These are phyloP conservation scores for Melampsora abietis-canadensis DNA, from an alignment of 1,284 basidiomycete genomes.

Conservation along the genomic window DNA sequence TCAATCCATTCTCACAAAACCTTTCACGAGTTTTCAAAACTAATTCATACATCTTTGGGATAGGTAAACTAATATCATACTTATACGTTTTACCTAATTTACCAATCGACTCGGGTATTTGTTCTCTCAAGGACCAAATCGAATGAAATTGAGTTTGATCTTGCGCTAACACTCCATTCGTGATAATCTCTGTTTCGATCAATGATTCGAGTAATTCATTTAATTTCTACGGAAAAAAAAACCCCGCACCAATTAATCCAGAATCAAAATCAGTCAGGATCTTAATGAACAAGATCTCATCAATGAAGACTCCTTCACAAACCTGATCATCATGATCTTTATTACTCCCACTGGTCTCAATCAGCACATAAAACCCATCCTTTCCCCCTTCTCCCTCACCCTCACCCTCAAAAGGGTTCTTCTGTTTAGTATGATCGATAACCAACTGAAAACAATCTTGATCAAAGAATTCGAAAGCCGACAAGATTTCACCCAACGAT, in stretches of 20 bases:
- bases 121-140: slow-evolving; percentile 91
- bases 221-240: slow-evolving; percentile 70
- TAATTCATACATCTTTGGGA: slow-evolving; percentile 81
- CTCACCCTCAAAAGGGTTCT: slow-evolving; percentile 59
- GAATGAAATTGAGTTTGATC: slow-evolving; percentile 83
- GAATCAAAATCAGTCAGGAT: slow-evolving; percentile 21
- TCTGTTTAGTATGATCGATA: slow-evolving; percentile 59
- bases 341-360: slow-evolving; percentile 92
- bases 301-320: slow-evolving; percentile 45
- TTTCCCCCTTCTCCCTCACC: slow-evolving; percentile 57
- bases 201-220: slow-evolving; percentile 73
- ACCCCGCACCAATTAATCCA: not conserved
- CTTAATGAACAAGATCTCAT: not conserved
- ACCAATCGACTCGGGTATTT: slow-evolving; percentile 84
- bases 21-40: slow-evolving; percentile 77
- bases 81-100: slow-evolving; percentile 97
- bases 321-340: slow-evolving; percentile 94
- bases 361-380: slow-evolving; percentile 79
- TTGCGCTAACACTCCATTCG: slow-evolving; percentile 91
- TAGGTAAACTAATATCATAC: slow-evolving; percentile 91
- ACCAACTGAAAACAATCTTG: slow-evolving; percentile 81
- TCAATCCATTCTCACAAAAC: slow-evolving; percentile 69
- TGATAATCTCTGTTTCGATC: slow-evolving; percentile 69
- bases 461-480: slow-evolving; percentile 97
- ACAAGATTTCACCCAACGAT: slow-evolving; percentile 89